A percentile compares a stretch with the other conserved stretches of the same genome.
These are phyloP conservation scores for Aspergillus felis DNA, from an alignment of 2,329 filamentous ascomycete genomes.

Conservation along the genomic window DNA sequence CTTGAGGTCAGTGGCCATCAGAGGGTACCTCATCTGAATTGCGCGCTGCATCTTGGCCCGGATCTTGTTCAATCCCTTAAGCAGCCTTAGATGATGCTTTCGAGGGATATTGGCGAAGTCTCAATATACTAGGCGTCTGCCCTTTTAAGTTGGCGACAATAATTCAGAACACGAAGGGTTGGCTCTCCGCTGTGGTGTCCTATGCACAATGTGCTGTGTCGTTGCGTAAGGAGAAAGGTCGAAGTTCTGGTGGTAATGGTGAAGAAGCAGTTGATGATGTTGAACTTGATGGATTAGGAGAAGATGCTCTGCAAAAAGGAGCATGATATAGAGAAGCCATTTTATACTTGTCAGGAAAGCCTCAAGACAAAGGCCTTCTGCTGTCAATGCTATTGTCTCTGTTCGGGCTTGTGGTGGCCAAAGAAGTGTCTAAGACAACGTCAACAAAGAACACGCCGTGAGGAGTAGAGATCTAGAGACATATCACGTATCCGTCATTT, in stretches of 20 bases:
- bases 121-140: not conserved
- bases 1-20: slow-evolving; percentile 16
- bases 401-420: not conserved
- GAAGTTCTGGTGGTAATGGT: not conserved
- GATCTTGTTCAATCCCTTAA: not conserved
- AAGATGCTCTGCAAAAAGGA: not conserved
- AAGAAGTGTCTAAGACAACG: not conserved
- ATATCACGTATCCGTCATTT: not conserved
- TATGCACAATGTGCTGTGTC: not conserved
- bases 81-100: not conserved
- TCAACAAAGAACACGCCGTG: not conserved
- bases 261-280: not conserved
- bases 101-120: not conserved
- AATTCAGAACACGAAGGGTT: not conserved
- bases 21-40: slow-evolving; percentile 13
- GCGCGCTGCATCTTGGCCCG: not conserved
- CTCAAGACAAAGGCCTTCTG: not conserved
- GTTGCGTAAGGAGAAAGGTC: not conserved
- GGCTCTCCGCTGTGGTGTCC: not conserved
- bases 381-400: not conserved
- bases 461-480: not conserved
- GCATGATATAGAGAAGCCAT: not conserved
- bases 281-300: not conserved
- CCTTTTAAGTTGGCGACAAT: not conserved
- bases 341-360: not conserved